These are phyloP conservation scores for Phoma sp. DNA, from an alignment of 2,329 filamentous ascomycete genomes.

Conservation along the genomic window DNA sequence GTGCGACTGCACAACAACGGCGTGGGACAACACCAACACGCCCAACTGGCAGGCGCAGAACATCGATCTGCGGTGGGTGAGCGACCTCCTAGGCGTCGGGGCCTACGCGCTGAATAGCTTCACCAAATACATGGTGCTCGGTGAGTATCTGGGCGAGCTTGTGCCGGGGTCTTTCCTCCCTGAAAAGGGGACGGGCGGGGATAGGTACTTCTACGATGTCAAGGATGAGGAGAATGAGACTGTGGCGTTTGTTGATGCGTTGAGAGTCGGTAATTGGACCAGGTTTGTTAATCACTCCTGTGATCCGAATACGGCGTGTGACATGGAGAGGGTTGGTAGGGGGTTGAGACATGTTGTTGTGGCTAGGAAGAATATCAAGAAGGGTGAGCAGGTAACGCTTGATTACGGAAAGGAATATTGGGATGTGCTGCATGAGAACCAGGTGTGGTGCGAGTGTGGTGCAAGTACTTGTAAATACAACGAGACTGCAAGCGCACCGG, in stretches of 20 bases:
- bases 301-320: not conserved
- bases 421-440: not conserved
- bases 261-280: not conserved
- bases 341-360: not conserved
- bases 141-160: conserved; percentile 10
- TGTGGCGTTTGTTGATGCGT: not conserved
- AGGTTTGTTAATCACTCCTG: conserved; percentile 4
- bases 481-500: too few relatives aligned
- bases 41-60: not conserved
- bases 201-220: not conserved
- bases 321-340: not conserved
- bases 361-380: not conserved
- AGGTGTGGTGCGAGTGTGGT: too few relatives aligned
- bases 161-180: too few relatives aligned
- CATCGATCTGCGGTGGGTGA: not conserved
- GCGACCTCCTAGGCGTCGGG: not conserved
- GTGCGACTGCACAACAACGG: not conserved
- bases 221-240: not conserved
- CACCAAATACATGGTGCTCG: not conserved
- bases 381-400: not conserved
- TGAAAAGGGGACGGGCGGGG: not conserved
- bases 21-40: not conserved
- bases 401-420: not conserved
- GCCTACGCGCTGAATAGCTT: not conserved
- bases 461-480: too few relatives aligned